phyloP scores from a whole-genome alignment of 495 filamentous ascomycete species.

The Lentithecium fluviatile region DNA sequence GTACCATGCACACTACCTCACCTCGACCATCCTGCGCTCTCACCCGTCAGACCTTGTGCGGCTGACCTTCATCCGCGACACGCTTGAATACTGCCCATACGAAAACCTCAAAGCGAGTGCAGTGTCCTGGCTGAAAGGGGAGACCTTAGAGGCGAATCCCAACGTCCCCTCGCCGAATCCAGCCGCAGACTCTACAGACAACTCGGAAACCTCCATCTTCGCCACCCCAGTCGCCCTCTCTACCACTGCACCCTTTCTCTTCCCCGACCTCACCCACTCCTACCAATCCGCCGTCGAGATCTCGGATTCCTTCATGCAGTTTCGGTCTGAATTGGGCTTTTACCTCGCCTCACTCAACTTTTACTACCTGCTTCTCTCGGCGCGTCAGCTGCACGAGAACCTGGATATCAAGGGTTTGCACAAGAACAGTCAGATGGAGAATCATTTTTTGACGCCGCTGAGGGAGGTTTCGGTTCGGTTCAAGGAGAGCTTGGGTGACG shows the following conservation, averaged over 20 bases:
- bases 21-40: slow-evolving; percentile 68
- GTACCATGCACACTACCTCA: slow-evolving; percentile 71
- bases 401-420: slow-evolving; percentile 48
- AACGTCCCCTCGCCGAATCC: slow-evolving; percentile 9
- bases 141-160: slow-evolving; percentile 59
- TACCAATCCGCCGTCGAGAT: slow-evolving; percentile 36
- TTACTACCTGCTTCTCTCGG: slow-evolving; percentile 51
- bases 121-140: slow-evolving; percentile 83
- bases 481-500: slow-evolving; percentile 37
- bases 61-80: slow-evolving; percentile 73
- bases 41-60: slow-evolving; percentile 70
- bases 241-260: slow-evolving; percentile 51
- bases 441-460: slow-evolving; percentile 53
- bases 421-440: slow-evolving; percentile 42
- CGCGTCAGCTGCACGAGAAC: slow-evolving; percentile 8
- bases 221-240: slow-evolving; percentile 51
- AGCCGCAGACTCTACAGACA: background rate
- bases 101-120: slow-evolving; percentile 76
- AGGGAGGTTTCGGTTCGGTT: slow-evolving; percentile 47
- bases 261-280: slow-evolving; percentile 44
- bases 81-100: slow-evolving; percentile 77
- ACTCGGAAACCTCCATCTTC: slow-evolving; percentile 50
- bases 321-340: slow-evolving; percentile 48
- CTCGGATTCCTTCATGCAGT: slow-evolving; percentile 42
- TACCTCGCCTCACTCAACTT: slow-evolving; percentile 55